These are phyloP conservation scores for Potentilla sterilis DNA, from an alignment of 306 rosid species.

Conservation along the genomic window DNA sequence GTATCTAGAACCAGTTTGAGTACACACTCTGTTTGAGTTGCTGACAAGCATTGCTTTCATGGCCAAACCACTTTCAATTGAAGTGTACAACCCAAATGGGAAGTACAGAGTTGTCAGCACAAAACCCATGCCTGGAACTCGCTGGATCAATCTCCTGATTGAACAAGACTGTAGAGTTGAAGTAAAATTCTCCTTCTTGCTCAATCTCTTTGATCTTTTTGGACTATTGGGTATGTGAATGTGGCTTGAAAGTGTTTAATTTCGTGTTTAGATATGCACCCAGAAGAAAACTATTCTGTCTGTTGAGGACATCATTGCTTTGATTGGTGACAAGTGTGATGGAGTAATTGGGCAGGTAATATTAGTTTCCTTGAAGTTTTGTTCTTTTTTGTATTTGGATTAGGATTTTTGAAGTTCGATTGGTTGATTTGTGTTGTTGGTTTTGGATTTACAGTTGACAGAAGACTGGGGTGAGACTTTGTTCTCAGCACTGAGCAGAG, in stretches of 20 bases:
- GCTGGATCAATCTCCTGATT: slow-evolving; percentile 92
- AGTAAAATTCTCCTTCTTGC: slow-evolving; percentile 38
- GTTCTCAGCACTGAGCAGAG: slow-evolving; percentile 90
- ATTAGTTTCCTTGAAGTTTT: not conserved
- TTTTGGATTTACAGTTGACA: slow-evolving; percentile 58
- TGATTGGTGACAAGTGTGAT: slow-evolving; percentile 89
- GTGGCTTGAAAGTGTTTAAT: slow-evolving; percentile 7
- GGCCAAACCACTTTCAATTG: slow-evolving; percentile 91
- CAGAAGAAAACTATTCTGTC: slow-evolving; percentile 92
- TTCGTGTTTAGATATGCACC: slow-evolving; percentile 65
- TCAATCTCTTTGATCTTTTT: not conserved
- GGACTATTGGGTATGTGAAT: not conserved
- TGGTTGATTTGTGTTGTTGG: slow-evolving; percentile 20
- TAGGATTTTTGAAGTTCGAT: slow-evolving; percentile 4
- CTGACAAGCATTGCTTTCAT: slow-evolving; percentile 31
- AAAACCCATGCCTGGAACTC: slow-evolving; percentile 96
- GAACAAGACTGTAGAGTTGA: slow-evolving; percentile 91
- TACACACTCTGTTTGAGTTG: not conserved
- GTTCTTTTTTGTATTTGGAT: not conserved
- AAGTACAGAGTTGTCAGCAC: slow-evolving; percentile 97
- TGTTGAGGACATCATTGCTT: slow-evolving; percentile 85
- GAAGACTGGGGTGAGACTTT: slow-evolving; percentile 99
- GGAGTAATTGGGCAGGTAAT: slow-evolving; percentile 97
- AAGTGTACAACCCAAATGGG: slow-evolving; percentile 93
- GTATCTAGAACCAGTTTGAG: not conserved